phyloP scores from a whole-genome alignment of 345 rosid genomes.

The Psidium guajava region DNA sequence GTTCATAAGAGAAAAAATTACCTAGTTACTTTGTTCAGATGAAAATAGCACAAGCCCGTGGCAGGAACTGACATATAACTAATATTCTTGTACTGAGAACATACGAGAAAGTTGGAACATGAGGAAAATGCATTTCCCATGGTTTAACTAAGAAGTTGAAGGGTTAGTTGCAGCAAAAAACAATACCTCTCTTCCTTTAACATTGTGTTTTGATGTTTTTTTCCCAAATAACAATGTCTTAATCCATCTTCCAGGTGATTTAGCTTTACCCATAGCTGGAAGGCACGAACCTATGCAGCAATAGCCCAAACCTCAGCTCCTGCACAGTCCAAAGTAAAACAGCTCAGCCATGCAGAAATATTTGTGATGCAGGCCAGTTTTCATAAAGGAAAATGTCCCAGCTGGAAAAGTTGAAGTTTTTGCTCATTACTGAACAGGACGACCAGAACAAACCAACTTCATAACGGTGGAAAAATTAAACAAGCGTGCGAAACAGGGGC shows the following conservation, averaged over 20 bases:
- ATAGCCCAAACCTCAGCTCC: constrained; percentile 10
- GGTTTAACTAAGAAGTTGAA: background rate
- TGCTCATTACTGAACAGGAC: background rate
- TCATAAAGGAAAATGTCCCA: background rate
- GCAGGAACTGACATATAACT: background rate
- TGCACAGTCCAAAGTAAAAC: background rate
- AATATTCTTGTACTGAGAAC: background rate
- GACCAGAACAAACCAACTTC: background rate
- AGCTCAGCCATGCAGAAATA: background rate
- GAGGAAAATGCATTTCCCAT: background rate
- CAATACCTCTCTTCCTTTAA: constrained; percentile 56
- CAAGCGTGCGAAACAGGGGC: background rate
- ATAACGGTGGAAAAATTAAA: background rate
- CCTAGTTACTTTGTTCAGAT: background rate
- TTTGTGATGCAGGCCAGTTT: background rate
- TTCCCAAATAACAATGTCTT: constrained; percentile 75
- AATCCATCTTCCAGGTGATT: constrained; percentile 74
- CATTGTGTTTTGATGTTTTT: constrained; percentile 56
- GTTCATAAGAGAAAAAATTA: background rate
- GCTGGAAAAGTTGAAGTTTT: background rate
- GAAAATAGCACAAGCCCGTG: background rate
- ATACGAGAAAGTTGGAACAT: background rate
- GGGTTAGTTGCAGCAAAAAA: background rate
- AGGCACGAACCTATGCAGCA: constrained; percentile 7
- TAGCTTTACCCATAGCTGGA: constrained; percentile 42